phyloP scores from a whole-genome alignment of 805 yeast species.

The Maudiozyma serrabonitensis region DNA sequence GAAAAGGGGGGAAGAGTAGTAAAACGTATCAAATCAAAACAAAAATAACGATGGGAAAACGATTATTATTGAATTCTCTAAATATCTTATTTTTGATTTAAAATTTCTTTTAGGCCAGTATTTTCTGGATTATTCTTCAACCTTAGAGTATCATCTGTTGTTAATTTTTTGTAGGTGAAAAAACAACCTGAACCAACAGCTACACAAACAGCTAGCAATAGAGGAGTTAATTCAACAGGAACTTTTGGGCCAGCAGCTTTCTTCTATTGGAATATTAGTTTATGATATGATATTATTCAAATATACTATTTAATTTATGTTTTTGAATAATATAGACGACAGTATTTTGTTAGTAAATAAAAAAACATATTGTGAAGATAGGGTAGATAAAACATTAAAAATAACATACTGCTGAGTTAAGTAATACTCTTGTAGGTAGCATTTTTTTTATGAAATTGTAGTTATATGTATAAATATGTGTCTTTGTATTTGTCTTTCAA shows the following conservation, averaged over 20 bases:
- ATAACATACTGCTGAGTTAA: constrained; percentile 8
- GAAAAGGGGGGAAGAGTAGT: neutral
- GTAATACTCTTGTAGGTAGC: constrained; percentile 5
- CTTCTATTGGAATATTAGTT: constrained; percentile 19
- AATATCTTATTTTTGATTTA: constrained; percentile 6
- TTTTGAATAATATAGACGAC: too few species aligned
- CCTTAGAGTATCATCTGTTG: constrained; percentile 41
- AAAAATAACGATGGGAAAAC: too few species aligned
- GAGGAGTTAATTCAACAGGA: constrained; percentile 51
- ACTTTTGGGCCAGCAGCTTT: constrained; percentile 30
- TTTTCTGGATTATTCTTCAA: constrained; percentile 37
- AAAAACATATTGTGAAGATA: neutral
- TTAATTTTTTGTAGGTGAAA: constrained; percentile 44
- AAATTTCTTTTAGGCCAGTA: constrained; percentile 25
- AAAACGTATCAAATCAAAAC: too few species aligned
- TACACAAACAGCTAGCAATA: constrained; percentile 46
- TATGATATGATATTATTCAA: neutral
- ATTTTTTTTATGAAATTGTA: neutral
- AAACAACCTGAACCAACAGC: constrained; percentile 41
- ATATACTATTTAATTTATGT: too few species aligned
- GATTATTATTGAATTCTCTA: neutral
- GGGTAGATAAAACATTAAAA: neutral
- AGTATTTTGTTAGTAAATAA: neutral
- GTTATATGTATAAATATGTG: neutral
- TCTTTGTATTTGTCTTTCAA: too few species aligned